These are phyloP conservation scores for Arabis hirsuta DNA, from an alignment of 345 rosid species.

Conservation along the genomic window DNA sequence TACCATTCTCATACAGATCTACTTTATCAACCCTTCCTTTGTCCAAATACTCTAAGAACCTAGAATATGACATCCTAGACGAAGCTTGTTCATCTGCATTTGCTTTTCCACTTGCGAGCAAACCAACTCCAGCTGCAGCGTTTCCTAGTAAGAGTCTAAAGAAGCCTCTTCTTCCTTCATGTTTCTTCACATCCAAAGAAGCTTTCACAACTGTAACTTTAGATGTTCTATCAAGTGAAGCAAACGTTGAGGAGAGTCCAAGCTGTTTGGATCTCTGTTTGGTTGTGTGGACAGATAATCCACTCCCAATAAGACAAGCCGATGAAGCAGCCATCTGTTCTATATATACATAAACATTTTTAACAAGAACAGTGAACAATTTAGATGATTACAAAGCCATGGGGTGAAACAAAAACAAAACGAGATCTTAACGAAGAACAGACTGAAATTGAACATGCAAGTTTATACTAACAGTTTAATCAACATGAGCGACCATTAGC, in stretches of 20 bases:
- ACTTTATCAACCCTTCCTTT: slow-evolving; percentile 84
- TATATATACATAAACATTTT: neutral
- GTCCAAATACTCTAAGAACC: slow-evolving; percentile 91
- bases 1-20: slow-evolving; percentile 94
- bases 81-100: slow-evolving; percentile 92
- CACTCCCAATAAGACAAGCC: slow-evolving; percentile 63
- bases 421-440: slow-evolving; percentile 24
- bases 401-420: neutral
- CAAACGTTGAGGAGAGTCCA: slow-evolving; percentile 46
- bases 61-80: slow-evolving; percentile 96
- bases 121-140: slow-evolving; percentile 57
- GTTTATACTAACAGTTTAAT: neutral
- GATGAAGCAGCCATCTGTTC: slow-evolving; percentile 71
- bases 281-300: slow-evolving; percentile 46
- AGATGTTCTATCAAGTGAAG: slow-evolving; percentile 42
- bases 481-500: neutral
- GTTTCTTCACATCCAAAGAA: slow-evolving; percentile 54
- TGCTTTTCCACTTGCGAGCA: slow-evolving; percentile 69
- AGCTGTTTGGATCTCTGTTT: slow-evolving; percentile 46
- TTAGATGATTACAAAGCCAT: neutral
- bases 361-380: neutral
- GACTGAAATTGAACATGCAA: slow-evolving; percentile 15
- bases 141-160: slow-evolving; percentile 69
- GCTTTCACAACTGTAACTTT: slow-evolving; percentile 56
- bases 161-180: slow-evolving; percentile 74